phyloP scores from a whole-genome alignment of 441 rosid genomes.

The Omphalea diandra region DNA sequence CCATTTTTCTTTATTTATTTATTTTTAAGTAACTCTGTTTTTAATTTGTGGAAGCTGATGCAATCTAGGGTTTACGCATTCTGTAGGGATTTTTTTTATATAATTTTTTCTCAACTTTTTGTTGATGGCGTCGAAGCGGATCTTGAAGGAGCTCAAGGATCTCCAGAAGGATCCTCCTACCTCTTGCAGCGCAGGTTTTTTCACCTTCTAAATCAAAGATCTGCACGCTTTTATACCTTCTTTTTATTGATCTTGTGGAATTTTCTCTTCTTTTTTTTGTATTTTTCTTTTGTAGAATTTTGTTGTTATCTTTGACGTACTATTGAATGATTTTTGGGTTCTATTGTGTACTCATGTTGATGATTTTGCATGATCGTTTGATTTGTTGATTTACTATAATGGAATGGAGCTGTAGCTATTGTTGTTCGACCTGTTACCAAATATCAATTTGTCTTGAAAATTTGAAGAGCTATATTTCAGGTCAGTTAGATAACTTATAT shows the following conservation, averaged over 20 bases:
- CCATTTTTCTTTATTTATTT: not conserved
- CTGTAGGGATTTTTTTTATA: slow-evolving; percentile 19
- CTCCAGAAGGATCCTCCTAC: slow-evolving; percentile 89
- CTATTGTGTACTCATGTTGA: no score
- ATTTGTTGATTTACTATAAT: no score
- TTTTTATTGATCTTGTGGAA: slow-evolving; percentile 6
- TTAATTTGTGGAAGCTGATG: slow-evolving; percentile 10
- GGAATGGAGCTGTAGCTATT: no score
- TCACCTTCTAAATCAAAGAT: slow-evolving; percentile 13
- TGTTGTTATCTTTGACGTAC: no score
- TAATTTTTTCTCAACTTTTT: slow-evolving; percentile 21
- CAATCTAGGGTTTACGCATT: slow-evolving; percentile 37
- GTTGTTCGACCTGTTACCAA: no score
- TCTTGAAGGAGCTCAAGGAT: slow-evolving; percentile 88
- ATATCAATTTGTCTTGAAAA: no score
- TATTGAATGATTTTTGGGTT: no score
- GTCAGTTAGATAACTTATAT: no score
- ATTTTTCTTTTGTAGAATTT: no score
- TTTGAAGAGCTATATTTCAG: no score
- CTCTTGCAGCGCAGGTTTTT: slow-evolving; percentile 87
- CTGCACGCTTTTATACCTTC: not conserved
- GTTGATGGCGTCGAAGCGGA: slow-evolving; percentile 78
- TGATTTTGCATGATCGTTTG: no score
- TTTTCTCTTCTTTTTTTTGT: not conserved
- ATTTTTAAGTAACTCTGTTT: not conserved